These are phyloP conservation scores for Fusarium miscanthi DNA, from an alignment of 2,329 filamentous ascomycete species.

Conservation along the genomic window DNA sequence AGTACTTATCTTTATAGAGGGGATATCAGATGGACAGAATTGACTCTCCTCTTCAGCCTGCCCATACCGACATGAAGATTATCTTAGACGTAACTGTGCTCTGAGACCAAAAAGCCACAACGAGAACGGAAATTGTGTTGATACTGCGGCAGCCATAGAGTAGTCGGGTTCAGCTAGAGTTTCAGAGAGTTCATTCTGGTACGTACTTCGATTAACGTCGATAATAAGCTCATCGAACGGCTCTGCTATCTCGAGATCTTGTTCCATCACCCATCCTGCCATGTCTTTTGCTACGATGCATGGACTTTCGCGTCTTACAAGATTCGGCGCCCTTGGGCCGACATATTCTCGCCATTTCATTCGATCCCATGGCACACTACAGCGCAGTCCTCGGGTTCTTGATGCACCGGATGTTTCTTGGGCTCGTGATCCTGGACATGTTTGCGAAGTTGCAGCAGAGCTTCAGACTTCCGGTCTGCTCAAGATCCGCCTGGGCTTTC, in stretches of 20 bases:
- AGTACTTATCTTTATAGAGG: too few relatives aligned
- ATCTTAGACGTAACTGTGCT: fast-evolving
- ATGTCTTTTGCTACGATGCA: background rate
- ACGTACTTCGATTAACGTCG: background rate
- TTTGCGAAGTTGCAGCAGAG: slow-evolving; percentile 26
- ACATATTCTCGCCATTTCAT: background rate
- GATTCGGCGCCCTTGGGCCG: background rate
- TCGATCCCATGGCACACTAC: background rate
- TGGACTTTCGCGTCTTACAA: background rate
- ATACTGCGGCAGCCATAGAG: too few relatives aligned
- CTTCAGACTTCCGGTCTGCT: slow-evolving; percentile 48
- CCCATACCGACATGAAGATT: fast-evolving
- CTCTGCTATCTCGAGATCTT: too few relatives aligned
- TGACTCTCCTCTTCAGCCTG: fast-evolving
- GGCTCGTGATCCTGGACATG: background rate
- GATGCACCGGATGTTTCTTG: background rate
- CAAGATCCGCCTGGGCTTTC: slow-evolving; percentile 50
- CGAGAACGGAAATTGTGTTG: background rate
- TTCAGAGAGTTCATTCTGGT: fast-evolving
- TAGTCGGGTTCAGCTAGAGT: background rate
- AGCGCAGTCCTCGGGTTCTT: background rate
- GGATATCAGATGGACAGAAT: too few relatives aligned
- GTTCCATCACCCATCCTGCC: background rate
- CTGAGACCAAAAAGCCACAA: background rate
- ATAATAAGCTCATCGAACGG: background rate